phyloP scores from a whole-genome alignment of 345 rosid genomes.

The Arabis alpina region DNA sequence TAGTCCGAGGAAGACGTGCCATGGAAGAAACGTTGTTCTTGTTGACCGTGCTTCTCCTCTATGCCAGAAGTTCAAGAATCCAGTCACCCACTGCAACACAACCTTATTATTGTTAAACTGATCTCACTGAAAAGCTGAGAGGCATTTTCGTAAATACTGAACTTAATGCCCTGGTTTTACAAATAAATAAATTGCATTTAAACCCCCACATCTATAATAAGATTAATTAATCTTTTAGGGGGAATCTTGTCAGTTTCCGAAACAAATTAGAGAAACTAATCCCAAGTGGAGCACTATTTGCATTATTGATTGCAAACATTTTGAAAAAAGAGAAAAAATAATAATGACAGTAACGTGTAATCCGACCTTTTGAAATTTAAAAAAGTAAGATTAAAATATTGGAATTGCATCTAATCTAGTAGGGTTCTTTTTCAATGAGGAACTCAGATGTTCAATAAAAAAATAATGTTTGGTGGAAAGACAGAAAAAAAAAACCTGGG shows the following conservation, averaged over 20 bases:
- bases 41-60: constrained; percentile 64
- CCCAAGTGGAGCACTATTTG: constrained; percentile 35
- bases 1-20: constrained; percentile 92
- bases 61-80: constrained; percentile 90
- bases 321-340: not conserved
- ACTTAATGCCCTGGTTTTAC: not conserved
- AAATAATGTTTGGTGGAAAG: constrained; percentile 27
- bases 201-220: constrained; percentile 10
- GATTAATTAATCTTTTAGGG: not conserved
- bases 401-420: constrained; percentile 7
- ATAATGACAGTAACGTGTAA: constrained; percentile 26
- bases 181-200: not conserved
- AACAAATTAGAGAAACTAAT: constrained; percentile 29
- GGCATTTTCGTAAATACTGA: constrained; percentile 10
- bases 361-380: not conserved
- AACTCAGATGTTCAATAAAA: not conserved
- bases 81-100: constrained; percentile 78
- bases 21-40: constrained; percentile 70
- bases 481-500: constrained; percentile 58
- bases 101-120: not conserved
- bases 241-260: constrained; percentile 37
- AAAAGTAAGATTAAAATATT: too few species aligned
- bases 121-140: not conserved
- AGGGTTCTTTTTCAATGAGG: not conserved
- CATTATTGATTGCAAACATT: constrained; percentile 24